These are phyloP conservation scores for Lichtheimia hyalospora DNA, from an alignment of 371 early-diverging fungal genomes.

Conservation along the genomic window DNA sequence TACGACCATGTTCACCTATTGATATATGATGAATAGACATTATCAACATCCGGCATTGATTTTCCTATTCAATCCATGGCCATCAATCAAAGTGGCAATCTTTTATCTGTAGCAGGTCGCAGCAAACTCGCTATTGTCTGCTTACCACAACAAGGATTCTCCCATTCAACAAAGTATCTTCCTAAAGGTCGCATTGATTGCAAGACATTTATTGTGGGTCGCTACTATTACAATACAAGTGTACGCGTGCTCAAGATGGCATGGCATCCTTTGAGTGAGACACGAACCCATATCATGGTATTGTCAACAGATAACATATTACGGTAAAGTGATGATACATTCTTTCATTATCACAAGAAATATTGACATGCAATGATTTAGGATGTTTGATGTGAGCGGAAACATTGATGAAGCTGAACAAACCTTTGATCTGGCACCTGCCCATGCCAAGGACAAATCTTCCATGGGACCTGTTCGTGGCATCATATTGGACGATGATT, in stretches of 20 bases:
- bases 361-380: slow-evolving; percentile 3
- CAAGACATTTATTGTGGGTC: slow-evolving; percentile 17
- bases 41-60: slow-evolving; percentile 38
- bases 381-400: slow-evolving; percentile 43
- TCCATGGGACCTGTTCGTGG: slow-evolving; percentile 6
- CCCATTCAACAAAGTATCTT: slow-evolving; percentile 2
- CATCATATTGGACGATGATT: slow-evolving; percentile 25
- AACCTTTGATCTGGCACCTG: slow-evolving; percentile 40
- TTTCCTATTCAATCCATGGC: slow-evolving; percentile 31
- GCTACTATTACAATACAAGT: not conserved
- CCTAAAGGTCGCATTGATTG: slow-evolving; percentile 3
- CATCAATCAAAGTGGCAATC: slow-evolving; percentile 29
- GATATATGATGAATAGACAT: slow-evolving; percentile 14
- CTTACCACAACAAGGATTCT: slow-evolving; percentile 31
- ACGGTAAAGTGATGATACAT: slow-evolving; percentile 20
- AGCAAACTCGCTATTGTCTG: slow-evolving; percentile 25
- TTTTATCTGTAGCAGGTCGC: slow-evolving; percentile 35
- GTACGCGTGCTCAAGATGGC: slow-evolving; percentile 22
- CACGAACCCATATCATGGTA: slow-evolving; percentile 36
- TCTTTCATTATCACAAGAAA: no score
- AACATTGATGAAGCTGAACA: slow-evolving; percentile 44
- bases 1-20: not conserved
- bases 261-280: slow-evolving; percentile 53
- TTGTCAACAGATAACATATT: slow-evolving; percentile 33
- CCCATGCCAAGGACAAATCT: not conserved